These are phyloP conservation scores for Fusarium buharicum DNA, from an alignment of 2,329 filamentous ascomycete genomes.

Conservation along the genomic window DNA sequence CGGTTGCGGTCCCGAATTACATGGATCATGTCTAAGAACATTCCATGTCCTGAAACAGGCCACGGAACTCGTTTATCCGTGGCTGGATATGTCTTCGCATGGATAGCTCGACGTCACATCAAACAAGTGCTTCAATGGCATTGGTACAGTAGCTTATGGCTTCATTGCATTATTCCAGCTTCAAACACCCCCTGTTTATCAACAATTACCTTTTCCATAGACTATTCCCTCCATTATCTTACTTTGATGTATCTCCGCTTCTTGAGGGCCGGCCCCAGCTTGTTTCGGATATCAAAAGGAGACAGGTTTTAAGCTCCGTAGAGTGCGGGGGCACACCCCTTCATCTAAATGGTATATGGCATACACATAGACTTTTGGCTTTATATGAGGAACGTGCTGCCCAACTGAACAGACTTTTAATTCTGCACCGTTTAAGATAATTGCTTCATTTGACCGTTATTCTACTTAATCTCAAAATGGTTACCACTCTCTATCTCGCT, in stretches of 20 bases:
- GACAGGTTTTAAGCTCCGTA: neutral
- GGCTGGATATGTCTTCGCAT: neutral
- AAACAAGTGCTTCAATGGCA: neutral
- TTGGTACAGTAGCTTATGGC: neutral
- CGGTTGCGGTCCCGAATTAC: neutral
- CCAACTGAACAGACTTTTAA: neutral
- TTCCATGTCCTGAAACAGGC: neutral
- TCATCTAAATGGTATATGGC: neutral
- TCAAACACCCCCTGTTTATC: no score
- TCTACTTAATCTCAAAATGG: constrained; percentile 6
- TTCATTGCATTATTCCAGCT: neutral
- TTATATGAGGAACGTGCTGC: neutral
- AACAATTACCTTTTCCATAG: neutral
- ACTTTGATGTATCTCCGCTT: neutral
- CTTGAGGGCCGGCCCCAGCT: neutral
- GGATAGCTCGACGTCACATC: no score
- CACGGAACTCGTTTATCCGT: constrained; percentile 21
- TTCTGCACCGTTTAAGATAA: neutral
- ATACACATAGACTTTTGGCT: no score
- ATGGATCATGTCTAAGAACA: neutral
- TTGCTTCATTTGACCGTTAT: neutral
- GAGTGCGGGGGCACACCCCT: neutral
- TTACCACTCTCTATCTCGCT: neutral
- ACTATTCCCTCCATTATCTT: neutral
- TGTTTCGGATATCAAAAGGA: neutral